Evolutionary conservation across 2,329 filamentous ascomycete species (phyloP), one percentile per base, ranked within the genome.

Genomic region (Fusarium acutatum): DNA sequence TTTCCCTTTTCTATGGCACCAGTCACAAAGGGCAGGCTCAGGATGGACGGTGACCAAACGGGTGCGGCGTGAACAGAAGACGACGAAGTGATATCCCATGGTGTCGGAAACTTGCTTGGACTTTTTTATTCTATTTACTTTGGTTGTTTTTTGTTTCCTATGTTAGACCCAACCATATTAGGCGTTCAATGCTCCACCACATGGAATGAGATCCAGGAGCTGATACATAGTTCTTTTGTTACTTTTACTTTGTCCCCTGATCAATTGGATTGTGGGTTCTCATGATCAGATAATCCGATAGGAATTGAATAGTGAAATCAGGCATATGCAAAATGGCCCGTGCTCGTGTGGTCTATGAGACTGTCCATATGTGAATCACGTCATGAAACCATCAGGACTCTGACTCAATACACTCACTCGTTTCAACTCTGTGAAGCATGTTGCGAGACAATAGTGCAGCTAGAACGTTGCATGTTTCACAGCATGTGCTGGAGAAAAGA

Each of bases 1-100:
- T 70, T 72, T 62, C 60, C 63, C 61, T 73, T 76, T 67, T 76
- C 53, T 52, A 62, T 72, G 77, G 71, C 75, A 78, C 74, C 75
- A 68, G 73, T 79, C 75, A 77, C 67, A 76, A 64, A 78, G 72
- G 77, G 77, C 77, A 70, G 77, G 77, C 77, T 78, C 77, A 53
- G 72, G 50, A 77, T 54, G 62, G 69, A 75, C 74, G 74, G 77
- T 78, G 67, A 64, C 71, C 69, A 77, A 61, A 70, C 34, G 73
- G 71, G 69, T 71, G 72, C 59, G 70, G 77, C 70, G 72, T 73
- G 75, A 71, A 73, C 75, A 78, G 74, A 78, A 67, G 75, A 72
- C 71, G 68, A 77, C 67, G 69, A 72, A 64, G 76, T 75, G 77
- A 78, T 78, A 77, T 79, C 75, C 77, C 73, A 71, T 66, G 69